Evolutionary conservation across 1,139 yeast genomes (phyloP), one percentile per base, ranked within the genome.

Genomic region (Nakaseomyces bracarensis): DNA sequence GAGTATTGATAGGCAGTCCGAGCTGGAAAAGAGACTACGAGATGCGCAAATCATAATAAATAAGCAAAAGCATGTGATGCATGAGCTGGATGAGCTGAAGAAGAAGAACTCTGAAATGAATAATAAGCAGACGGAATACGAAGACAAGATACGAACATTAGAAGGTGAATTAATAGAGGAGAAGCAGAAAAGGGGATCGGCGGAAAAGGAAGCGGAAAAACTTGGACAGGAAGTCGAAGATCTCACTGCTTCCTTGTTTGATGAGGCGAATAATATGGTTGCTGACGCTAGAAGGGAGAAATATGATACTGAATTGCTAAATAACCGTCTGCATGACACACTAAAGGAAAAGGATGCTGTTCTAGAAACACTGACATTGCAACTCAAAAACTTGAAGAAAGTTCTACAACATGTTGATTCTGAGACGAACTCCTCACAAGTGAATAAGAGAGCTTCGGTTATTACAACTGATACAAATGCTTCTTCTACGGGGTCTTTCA

Each of bases 191-290:
- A 70, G 73, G 42, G 60, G 55, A n/a, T 69, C 62, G 3, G 78
- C 83, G 1, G 83, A 80, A 48, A 65, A 67, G 14, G 81, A 81
- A 49, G 79, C 75, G 39, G 67, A 69, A 39, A 71, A 74, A 48
- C 62, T 85, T 38, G 72, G 78, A 45, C 74, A 70, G 15, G 95
- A 85, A 58, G 82, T 84, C 22, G 91, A 82, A 57, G 94, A 84
- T 36, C 66, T 85, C 42, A 75, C 86, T 1, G 85, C 79, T 2
- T 76, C 86, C 1, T 64, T 84, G 35, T 84, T 84, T 58, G 80
- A 76, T 52, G 91, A 83, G 56, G 95, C 95, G 16, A 83, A 83
- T 57, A 71, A 72, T 39, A 82, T 82, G 83, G 95, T 84, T 11
- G 75, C 77, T 46, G 74, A 75, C 50, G 93, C 91, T 1, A 74